Evolutionary conservation across 23 red algal genomes (phyloP).

Genomic region (Chondrus crispus): DNA sequence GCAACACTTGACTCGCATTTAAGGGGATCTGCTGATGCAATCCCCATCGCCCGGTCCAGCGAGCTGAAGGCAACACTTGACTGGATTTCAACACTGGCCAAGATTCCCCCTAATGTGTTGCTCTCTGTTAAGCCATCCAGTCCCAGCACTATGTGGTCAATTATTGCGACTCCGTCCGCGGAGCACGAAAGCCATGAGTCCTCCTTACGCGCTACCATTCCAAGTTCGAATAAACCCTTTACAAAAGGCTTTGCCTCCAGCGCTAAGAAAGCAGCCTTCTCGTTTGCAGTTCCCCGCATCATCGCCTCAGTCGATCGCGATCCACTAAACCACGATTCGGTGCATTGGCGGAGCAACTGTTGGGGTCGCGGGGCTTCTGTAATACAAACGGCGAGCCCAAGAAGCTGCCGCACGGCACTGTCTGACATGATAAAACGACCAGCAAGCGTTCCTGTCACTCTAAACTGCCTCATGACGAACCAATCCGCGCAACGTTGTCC

Average conservation of each 20-base stretch:
- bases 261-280: neutral
- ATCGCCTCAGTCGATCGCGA: neutral
- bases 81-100: too few species aligned
- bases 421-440: neutral
- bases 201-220: neutral
- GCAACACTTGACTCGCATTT: too few species aligned
- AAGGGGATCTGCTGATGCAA: too few species aligned
- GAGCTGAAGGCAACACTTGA: too few species aligned
- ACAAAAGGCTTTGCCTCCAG: neutral
- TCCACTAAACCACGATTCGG: neutral
- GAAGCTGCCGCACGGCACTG: neutral
- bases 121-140: too few species aligned
- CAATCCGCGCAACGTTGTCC: neutral
- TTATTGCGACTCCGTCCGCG: neutral
- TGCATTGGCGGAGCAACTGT: neutral
- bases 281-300: neutral
- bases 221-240: neutral
- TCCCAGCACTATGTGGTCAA: too few species aligned
- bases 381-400: neutral
- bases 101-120: too few species aligned
- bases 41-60: too few species aligned
- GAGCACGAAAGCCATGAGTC: neutral
- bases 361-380: neutral
- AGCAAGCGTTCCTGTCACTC: neutral
- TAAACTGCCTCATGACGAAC: neutral